Evolutionary conservation across 192 early-diverging fungal genomes (phyloP).

Genomic region (Umbelopsis sp.): DNA sequence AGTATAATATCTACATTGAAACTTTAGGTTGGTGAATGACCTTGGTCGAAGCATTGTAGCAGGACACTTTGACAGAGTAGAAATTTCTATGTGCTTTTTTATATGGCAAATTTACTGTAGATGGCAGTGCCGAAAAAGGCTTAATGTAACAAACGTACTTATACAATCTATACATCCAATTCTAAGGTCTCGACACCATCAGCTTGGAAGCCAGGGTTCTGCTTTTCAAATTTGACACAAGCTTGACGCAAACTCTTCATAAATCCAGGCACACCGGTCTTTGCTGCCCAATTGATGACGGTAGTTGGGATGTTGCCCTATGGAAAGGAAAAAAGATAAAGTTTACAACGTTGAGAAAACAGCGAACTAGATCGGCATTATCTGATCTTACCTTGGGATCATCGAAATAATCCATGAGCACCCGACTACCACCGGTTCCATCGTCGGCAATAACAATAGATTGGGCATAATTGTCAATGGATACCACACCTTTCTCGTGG

Average conservation of each 20-base stretch:
- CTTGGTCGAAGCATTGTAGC: too few species aligned
- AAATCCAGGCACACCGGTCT: constrained; percentile 41
- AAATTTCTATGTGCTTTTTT: too few species aligned
- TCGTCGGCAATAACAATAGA: constrained; percentile 49
- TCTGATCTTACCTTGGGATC: constrained; percentile 50
- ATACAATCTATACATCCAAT: not conserved
- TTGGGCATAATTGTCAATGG: constrained; percentile 55
- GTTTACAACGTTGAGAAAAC: not conserved
- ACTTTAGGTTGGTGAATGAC: not conserved
- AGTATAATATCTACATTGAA: constrained; percentile 19
- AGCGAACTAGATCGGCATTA: not conserved
- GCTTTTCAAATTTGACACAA: constrained; percentile 24
- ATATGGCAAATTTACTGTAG: too few species aligned
- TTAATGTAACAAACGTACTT: not conserved
- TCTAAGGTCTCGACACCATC: not conserved
- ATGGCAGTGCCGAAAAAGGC: too few species aligned
- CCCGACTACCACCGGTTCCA: constrained; percentile 47
- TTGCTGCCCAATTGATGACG: constrained; percentile 46
- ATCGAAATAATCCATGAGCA: constrained; percentile 56
- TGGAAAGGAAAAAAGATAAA: not conserved
- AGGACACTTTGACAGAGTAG: too few species aligned
- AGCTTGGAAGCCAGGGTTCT: not conserved
- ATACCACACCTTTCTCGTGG: constrained; percentile 43
- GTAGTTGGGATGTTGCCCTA: constrained; percentile 42
- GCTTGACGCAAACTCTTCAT: constrained; percentile 33